Base-by-base conservation (phyloP, 345 rosid species). In the Geranium brycei region DNA sequence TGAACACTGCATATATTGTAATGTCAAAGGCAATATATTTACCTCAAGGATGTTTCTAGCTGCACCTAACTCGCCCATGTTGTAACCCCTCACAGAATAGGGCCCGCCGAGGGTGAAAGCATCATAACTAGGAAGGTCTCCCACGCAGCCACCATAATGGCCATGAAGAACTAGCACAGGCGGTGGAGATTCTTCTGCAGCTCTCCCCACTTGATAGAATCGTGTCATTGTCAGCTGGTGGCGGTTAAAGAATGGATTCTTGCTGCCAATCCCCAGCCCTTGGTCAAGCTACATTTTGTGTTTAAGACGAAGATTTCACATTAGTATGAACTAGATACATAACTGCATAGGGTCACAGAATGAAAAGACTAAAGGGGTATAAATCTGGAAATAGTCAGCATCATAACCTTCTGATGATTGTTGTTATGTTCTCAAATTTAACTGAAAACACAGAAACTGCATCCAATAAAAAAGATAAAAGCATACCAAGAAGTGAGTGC, bases 41-140 rank as follows among this genome's bases (percentile, higher is more conserved):
- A 91, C 99, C 99, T 91, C 97, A 5, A 83, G 84, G 59, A 89
- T 73, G 76, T 89, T 89, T 72, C 95, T 79, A 7, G 93, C 91
- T 1, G 96, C 91, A 53, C 99, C 99, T 53, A 91, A 78, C 82
- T 95, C 99, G 7, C 97, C 99, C 99, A 95, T 95, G 80, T 85
- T 95, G 86, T 95, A 95, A 60, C 97, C 99, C 71, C 97, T 82
- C 19, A 95, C 97, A 40, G 99, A 95, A 64, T 95, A 95, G 3
- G 97, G 99, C 57, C 97, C 99, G n/a, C 97, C 99, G 32, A 95
- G 96, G 19, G 87, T 85, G 69, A 95, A 95, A 32, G 96, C 96
- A 72, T 95, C 99, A 70, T 95, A 95, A 76, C 95, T 88, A 57
- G 99, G 89, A 70, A 93, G 96, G 68, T 93, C 99, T 10, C 99